phyloP scores from a whole-genome alignment of 495 filamentous ascomycete genomes.

The Neurospora terricola region DNA sequence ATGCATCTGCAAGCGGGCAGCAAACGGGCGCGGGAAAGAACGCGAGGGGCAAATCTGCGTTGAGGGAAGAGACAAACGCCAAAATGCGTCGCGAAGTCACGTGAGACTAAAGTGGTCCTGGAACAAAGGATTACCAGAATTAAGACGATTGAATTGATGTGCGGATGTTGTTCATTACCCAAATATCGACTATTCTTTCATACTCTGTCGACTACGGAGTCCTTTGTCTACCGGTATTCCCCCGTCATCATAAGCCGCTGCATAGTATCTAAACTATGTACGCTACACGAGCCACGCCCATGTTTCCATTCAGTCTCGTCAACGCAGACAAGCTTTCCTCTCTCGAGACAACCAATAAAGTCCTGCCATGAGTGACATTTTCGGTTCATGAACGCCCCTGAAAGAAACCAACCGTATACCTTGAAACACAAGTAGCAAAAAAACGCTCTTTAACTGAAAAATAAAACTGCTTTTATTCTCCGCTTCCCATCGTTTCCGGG shows the following conservation, averaged over 20 bases:
- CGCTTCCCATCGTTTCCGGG: background rate
- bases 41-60: background rate
- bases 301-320: background rate
- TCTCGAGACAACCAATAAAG: background rate
- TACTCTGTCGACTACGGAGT: background rate
- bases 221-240: background rate
- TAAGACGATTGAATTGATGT: background rate
- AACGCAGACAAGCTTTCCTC: background rate
- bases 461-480: background rate
- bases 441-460: background rate
- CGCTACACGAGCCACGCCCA: background rate
- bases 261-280: background rate
- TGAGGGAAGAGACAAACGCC: background rate
- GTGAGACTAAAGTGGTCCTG: background rate
- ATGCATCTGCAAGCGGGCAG: background rate
- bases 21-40: background rate
- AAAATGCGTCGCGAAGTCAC: conserved; percentile 9
- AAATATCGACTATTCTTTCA: background rate
- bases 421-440: background rate
- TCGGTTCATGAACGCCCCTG: background rate
- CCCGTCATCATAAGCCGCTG: background rate
- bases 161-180: background rate
- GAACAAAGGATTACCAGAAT: background rate
- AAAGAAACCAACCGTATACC: background rate
- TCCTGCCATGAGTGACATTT: background rate